A percentile compares a stretch with the other conserved stretches of the same genome.
Conservation (phyloP, 75 land plant genomes). For the Cryptomeria japonica region DNA sequence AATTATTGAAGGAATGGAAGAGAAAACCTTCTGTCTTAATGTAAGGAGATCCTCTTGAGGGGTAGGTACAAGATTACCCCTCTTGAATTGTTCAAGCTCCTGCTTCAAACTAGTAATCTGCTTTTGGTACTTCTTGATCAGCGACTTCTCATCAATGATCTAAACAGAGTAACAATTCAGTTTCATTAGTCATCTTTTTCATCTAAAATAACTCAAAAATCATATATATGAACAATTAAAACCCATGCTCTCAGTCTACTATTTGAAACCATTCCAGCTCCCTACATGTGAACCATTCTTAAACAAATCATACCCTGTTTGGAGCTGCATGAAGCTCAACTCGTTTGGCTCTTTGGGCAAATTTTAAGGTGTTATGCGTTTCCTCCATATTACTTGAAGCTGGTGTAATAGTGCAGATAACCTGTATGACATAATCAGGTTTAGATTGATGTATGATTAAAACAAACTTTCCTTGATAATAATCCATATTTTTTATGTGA, state of each 20-base stretch:
- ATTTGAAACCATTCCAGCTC: not conserved
- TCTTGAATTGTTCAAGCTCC: constrained; percentile 83
- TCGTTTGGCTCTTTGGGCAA: constrained; percentile 95
- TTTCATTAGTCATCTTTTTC: not conserved
- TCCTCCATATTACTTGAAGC: constrained; percentile 94
- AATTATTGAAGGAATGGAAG: not conserved
- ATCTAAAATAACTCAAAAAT: not conserved
- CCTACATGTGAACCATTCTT: not conserved
- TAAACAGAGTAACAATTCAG: constrained; percentile 28
- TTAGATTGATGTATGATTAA: not conserved
- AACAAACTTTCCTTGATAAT: not conserved
- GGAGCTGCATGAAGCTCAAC: constrained; percentile 89
- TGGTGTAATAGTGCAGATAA: constrained; percentile 95
- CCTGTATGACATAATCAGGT: constrained; percentile 33
- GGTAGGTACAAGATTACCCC: constrained; percentile 55
- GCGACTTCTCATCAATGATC: constrained; percentile 96
- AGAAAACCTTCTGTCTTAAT: constrained; percentile 77
- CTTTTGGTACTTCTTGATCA: constrained; percentile 92
- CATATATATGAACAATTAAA: constrained; percentile 6
- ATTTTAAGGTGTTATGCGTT: constrained; percentile 96
- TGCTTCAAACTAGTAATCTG: constrained; percentile 77
- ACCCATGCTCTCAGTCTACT: not conserved
- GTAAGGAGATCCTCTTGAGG: constrained; percentile 64
- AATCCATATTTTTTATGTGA: not conserved
- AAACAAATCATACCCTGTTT: constrained; percentile 57